These are phyloP conservation scores for Amoeboaphelidium occidentale DNA, from an alignment of 371 early-diverging fungal species.

Conservation along the genomic window DNA sequence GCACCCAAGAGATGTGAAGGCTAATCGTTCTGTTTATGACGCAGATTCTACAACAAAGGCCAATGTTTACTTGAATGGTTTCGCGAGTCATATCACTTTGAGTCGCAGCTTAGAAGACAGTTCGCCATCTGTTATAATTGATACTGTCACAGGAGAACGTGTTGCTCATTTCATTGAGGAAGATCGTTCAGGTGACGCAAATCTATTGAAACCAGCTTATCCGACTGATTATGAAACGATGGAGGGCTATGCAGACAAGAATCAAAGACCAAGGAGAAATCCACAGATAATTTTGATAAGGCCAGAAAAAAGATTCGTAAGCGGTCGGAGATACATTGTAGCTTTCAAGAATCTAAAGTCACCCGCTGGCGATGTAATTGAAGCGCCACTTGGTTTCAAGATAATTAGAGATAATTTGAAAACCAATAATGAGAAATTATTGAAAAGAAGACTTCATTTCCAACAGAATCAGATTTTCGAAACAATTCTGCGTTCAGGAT, in stretches of 20 bases:
- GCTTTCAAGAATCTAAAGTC: neutral
- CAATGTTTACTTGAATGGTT: no score
- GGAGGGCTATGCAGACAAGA: neutral
- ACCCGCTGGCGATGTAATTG: neutral
- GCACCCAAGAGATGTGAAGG: no score
- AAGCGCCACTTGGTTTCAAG: neutral
- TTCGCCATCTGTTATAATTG: neutral
- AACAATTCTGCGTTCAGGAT: neutral
- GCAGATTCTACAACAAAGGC: no score
- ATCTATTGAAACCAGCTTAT: no score
- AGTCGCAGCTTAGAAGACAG: neutral
- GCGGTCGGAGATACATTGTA: neutral
- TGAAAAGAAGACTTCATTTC: neutral
- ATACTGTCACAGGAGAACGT: neutral
- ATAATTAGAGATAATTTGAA: neutral
- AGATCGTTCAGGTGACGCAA: neutral
- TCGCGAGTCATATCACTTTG: neutral
- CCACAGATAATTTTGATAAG: neutral
- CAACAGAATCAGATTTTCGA: neutral
- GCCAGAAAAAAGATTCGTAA: neutral
- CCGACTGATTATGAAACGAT: no score
- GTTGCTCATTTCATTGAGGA: neutral
- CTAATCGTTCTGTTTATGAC: no score
- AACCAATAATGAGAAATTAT: neutral
- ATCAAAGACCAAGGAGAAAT: no score